Evolutionary conservation across 345 rosid species (phyloP).

Genomic region (Raphanus sativus): DNA sequence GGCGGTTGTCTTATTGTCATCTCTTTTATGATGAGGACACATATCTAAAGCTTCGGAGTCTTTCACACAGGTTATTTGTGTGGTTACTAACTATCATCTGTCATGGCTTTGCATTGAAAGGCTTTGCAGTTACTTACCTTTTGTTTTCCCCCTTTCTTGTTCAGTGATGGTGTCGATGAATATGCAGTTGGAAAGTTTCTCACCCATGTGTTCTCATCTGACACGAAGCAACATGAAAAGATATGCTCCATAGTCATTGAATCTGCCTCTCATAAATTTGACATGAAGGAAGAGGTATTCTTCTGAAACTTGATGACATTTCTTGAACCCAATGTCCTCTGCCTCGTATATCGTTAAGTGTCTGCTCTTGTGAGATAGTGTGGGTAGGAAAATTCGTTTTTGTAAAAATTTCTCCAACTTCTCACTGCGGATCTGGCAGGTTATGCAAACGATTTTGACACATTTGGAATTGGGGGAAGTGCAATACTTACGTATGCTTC

Average conservation of each 20-base stretch:
- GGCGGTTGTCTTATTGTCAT: conserved; percentile 81
- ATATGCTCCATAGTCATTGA: conserved; percentile 67
- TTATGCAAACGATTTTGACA: conserved; percentile 84
- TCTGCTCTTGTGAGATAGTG: conserved; percentile 10
- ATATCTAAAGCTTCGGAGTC: conserved; percentile 88
- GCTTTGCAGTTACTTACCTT: neutral
- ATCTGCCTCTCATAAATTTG: conserved; percentile 73
- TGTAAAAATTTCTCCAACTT: neutral
- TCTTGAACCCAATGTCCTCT: conserved; percentile 9
- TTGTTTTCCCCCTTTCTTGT: conserved; percentile 6
- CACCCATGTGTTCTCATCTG: conserved; percentile 58
- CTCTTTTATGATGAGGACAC: conserved; percentile 73
- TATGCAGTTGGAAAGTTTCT: conserved; percentile 84
- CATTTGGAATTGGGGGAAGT: conserved; percentile 90
- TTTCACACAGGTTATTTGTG: conserved; percentile 67
- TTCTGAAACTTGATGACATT: conserved; percentile 15
- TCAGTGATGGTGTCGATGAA: conserved; percentile 97
- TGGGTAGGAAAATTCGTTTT: neutral
- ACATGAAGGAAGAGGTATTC: conserved; percentile 91
- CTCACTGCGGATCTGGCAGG: conserved; percentile 54
- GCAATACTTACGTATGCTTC: conserved; percentile 71
- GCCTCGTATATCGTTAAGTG: neutral
- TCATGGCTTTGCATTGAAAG: conserved; percentile 5
- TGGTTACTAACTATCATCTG: conserved; percentile 14
- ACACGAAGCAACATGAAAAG: conserved; percentile 46